Base-by-base conservation (phyloP, 768 basidiomycete species). In the Calvatia gigantea region DNA sequence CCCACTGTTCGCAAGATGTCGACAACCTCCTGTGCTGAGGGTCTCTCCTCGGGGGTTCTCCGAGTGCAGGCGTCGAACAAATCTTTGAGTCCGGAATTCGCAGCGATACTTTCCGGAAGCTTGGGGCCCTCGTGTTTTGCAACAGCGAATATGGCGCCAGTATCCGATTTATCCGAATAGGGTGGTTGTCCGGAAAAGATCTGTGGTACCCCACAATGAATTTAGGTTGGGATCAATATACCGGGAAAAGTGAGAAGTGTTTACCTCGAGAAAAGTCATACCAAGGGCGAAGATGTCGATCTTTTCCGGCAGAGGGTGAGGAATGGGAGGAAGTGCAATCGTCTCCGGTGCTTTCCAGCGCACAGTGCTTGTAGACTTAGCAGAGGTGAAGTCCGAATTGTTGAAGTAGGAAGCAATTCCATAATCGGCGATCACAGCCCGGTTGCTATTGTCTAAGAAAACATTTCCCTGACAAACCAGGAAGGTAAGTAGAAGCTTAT, bases 291-390 rank as follows among this genome's bases (percentile, higher is more conserved):
- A 71, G 1, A 71, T 43, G 42, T 70, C 68, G 27, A 59, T 65
- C 3, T 54, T 33, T 9, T 21, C 54, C 14, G 62, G 58, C 41
- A 52, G 62, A 0, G 32, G 39, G 3, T 62, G 45, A 6, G 51
- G 54, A 4, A 58, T 54, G 4, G 63, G 56, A 5, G 62, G 47
- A n/a, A 64, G 60, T 28, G 58, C 57, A 52, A 70, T 62, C 6
- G 71, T 52, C 57, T 73, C 71, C 0, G 70, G 71, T 2, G 70
- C 69, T 31, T 60, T 66, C 71, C 71, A 73, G 28, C 70, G 43
- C 9, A 62, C 58, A 12, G 61, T 59, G 0, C 67, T 67, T 1
- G 64, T 64, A 3, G 64, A 63, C 25, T 64, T 62, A 8, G 58
- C 52, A 1, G 63, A 63, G 9, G 67, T 66, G 42, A 65, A 65